These are phyloP conservation scores for Pyrenophora teres DNA, from an alignment of 2,329 filamentous ascomycete species.

Conservation along the genomic window DNA sequence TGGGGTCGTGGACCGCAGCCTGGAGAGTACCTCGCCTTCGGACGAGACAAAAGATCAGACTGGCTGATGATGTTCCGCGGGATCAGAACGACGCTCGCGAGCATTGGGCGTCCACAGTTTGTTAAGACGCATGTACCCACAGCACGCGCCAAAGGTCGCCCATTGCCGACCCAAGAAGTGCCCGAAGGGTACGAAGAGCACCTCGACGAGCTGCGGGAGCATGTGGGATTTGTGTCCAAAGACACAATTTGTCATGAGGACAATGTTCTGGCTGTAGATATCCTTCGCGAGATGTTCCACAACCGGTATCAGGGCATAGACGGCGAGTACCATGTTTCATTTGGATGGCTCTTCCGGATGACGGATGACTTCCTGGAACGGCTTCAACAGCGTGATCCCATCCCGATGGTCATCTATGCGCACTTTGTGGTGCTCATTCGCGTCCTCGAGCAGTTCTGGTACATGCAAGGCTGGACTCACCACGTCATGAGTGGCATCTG, in stretches of 20 bases:
- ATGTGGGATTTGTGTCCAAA: conserved; percentile 12
- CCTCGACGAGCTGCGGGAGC: conserved; percentile 22
- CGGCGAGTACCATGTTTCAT: conserved; percentile 31
- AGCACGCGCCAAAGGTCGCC: conserved; percentile 10
- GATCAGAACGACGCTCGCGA: conserved; percentile 28
- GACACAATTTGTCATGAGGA: conserved; percentile 1
- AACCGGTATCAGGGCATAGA: conserved; percentile 31
- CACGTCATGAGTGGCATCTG: conserved; percentile 36
- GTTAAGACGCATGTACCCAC: conserved; percentile 14
- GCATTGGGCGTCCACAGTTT: conserved; percentile 10
- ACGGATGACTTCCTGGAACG: conserved; percentile 29
- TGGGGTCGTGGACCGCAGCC: conserved; percentile 33
- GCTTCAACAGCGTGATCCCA: conserved; percentile 27
- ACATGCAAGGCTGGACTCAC: conserved; percentile 37
- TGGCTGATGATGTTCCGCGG: conserved; percentile 42
- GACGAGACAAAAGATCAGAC: conserved; percentile 29
- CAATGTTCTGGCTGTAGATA: conserved; percentile 16
- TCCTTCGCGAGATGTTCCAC: conserved; percentile 26
- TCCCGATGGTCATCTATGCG: conserved; percentile 32
- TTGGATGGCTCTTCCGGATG: conserved; percentile 36
- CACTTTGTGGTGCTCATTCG: conserved; percentile 34
- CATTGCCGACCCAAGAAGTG: conserved; percentile 13
- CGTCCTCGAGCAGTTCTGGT: conserved; percentile 38
- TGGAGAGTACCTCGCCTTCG: conserved; percentile 39
- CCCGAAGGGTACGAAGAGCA: conserved; percentile 26